These are phyloP conservation scores for Phytopythium chamaehyphon DNA, from an alignment of 352 stramenopile genomes.

Conservation along the genomic window DNA sequence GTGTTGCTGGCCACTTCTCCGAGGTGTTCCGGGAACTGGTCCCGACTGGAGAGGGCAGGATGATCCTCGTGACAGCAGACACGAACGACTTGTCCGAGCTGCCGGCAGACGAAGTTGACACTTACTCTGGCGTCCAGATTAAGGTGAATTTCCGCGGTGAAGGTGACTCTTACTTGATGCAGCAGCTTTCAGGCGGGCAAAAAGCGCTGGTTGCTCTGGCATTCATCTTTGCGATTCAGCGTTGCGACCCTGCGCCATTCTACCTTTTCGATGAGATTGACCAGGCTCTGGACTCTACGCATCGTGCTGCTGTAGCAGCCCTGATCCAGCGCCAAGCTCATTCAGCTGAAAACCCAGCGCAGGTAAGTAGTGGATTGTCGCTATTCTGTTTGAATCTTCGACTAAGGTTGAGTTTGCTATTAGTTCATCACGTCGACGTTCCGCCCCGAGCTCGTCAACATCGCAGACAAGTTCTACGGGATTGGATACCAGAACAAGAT, in stretches of 20 bases:
- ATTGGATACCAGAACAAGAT: conserved; percentile 99
- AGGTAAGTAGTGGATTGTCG: conserved; percentile 48
- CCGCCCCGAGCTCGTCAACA: conserved; percentile 97
- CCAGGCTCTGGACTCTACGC: conserved; percentile 98
- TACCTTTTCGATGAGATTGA: conserved; percentile 99
- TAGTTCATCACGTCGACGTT: conserved; percentile 99
- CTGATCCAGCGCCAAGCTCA: conserved; percentile 97
- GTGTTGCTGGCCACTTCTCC: conserved; percentile 97
- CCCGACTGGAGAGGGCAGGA: conserved; percentile 94
- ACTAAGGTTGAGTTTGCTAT: too few species aligned
- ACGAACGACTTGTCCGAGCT: conserved; percentile 25
- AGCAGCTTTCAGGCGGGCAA: conserved; percentile 98
- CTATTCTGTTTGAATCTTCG: too few species aligned
- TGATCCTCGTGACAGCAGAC: conserved; percentile 94
- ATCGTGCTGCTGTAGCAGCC: conserved; percentile 94
- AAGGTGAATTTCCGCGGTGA: conserved; percentile 96
- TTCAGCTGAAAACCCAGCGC: conserved; percentile 93
- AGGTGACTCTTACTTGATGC: conserved; percentile 97
- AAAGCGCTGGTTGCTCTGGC: conserved; percentile 98
- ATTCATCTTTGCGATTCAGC: conserved; percentile 99
- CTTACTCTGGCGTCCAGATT: conserved; percentile 97
- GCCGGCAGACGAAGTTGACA: conserved; percentile 57
- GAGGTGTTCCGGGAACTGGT: conserved; percentile 99
- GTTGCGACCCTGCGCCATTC: conserved; percentile 98
- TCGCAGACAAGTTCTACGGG: conserved; percentile 97